These are phyloP conservation scores for Globisporangium cederbergense DNA, from an alignment of 352 stramenopile species.

Conservation along the genomic window DNA sequence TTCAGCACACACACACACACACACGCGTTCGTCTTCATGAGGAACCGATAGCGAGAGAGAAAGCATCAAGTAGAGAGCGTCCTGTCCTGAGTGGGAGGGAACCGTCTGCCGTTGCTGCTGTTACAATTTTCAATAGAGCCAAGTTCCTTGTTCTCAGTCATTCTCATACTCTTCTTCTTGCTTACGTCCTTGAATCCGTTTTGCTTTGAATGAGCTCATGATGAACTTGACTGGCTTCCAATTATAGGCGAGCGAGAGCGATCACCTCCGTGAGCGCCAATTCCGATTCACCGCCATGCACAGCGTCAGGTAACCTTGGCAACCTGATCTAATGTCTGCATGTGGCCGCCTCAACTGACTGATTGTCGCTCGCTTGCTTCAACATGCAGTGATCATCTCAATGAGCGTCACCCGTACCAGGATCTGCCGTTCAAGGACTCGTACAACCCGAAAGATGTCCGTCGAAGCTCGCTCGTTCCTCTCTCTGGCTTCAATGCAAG, in stretches of 20 bases:
- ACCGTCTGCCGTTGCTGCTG: not conserved
- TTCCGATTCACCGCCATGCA: slow-evolving; percentile 33
- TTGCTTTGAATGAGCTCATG: not conserved
- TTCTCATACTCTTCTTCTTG: not conserved
- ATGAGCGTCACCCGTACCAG: slow-evolving; percentile 55
- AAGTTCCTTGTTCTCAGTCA: not conserved
- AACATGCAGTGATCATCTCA: slow-evolving; percentile 46
- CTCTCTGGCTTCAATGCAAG: not conserved
- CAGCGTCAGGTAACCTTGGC: slow-evolving; percentile 36
- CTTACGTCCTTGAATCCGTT: not conserved
- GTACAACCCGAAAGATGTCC: slow-evolving; percentile 48
- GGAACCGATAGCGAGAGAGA: not conserved
- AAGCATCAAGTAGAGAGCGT: not conserved
- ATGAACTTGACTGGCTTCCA: not conserved
- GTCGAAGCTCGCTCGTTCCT: not conserved
- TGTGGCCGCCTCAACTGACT: not conserved
- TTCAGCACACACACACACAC: not conserved
- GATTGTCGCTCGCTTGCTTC: not conserved
- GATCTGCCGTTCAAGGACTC: slow-evolving; percentile 56
- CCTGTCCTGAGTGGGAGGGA: slow-evolving; percentile 7
- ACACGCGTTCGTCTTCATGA: not conserved
- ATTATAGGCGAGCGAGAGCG: not conserved
- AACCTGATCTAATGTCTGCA: not conserved
- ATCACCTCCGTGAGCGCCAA: not conserved
- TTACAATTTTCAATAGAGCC: not conserved